Evolutionary conservation across 2,329 filamentous ascomycete genomes (phyloP).

Genomic region (Diaporthe citriasiana): DNA sequence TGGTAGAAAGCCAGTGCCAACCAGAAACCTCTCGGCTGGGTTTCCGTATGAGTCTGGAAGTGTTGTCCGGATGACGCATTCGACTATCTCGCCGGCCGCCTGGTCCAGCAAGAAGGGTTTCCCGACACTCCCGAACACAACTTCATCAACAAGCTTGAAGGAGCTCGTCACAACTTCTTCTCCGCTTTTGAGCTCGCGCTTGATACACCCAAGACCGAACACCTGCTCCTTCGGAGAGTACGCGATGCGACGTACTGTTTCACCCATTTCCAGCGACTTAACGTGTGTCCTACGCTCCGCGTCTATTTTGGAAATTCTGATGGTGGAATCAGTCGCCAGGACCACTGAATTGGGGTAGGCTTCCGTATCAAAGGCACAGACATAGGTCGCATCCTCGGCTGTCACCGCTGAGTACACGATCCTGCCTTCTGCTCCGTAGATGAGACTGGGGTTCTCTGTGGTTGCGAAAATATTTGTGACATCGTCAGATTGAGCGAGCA

Average conservation of each 20-base stretch:
- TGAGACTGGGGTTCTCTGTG: constrained; percentile 93
- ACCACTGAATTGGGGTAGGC: constrained; percentile 86
- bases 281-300: constrained; percentile 90
- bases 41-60: constrained; percentile 71
- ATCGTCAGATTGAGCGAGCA: constrained; percentile 77
- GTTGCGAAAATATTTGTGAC: constrained; percentile 90
- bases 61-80: constrained; percentile 84
- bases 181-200: constrained; percentile 77
- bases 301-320: constrained; percentile 87
- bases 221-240: constrained; percentile 85
- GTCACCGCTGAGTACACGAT: constrained; percentile 96
- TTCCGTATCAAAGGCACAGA: constrained; percentile 86
- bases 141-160: constrained; percentile 92
- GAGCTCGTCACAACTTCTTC: constrained; percentile 83
- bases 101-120: constrained; percentile 73
- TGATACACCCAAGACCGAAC: constrained; percentile 90
- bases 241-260: constrained; percentile 88
- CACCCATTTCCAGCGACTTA: constrained; percentile 80
- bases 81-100: constrained; percentile 78
- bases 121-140: constrained; percentile 84
- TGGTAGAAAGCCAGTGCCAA: constrained; percentile 85
- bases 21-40: constrained; percentile 83
- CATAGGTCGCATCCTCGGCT: constrained; percentile 84
- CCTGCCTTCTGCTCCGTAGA: constrained; percentile 89
- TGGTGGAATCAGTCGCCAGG: constrained; percentile 80